Evolutionary conservation across 306 rosid genomes (phyloP), one percentile per base, ranked within the genome.

Genomic region (Crataegus laevigata): DNA sequence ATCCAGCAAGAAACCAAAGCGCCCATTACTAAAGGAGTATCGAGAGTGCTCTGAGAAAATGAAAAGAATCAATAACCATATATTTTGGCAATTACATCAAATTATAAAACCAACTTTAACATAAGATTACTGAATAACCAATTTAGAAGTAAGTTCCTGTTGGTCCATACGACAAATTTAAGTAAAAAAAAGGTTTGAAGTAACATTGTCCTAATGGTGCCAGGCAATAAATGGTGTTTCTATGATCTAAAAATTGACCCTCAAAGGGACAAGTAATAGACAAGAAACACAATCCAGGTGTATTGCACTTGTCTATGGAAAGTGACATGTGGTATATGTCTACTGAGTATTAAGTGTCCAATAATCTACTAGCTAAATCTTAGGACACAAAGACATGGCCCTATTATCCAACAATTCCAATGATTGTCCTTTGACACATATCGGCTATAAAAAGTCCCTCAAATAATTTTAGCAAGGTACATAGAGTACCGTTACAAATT

Each of bases 21-120:
- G 43, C 82, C 91, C 22, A 92, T 43, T 72, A 89, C 92, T 57
- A 92, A 86, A 83, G 83, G 87, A 73, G 85, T 77, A 80, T 92
- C 97, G 22, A 86, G 80, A 66, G 91, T 85, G 88, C 97, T 85
- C 93, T 32, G 7, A 32, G 32, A 57, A 72, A 24, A 59, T 54
- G 52, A 14, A 71, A 82, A 58, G 65, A 80, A 72, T 45, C 75
- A 73, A 29, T 43, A 38, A 34, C 54, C 72, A 38, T 19, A 72
- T 47, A 77, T 47, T 7, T 52, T 68, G 38, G 25, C 29, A 36
- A 59, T 66, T 76, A 34, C 47, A 64, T n/a, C 11, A 29, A n/a
- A 28, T 28, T 11, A 69, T 29, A 51, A 11, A 43, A 69, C 62
- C 11, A 52, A n/a, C 5, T 40, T 40, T 66, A 66, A 66, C 51